Evolutionary conservation across 495 filamentous ascomycete species (phyloP), one percentile per base, ranked within the genome.

Genomic region (Cryomyces minteri): DNA sequence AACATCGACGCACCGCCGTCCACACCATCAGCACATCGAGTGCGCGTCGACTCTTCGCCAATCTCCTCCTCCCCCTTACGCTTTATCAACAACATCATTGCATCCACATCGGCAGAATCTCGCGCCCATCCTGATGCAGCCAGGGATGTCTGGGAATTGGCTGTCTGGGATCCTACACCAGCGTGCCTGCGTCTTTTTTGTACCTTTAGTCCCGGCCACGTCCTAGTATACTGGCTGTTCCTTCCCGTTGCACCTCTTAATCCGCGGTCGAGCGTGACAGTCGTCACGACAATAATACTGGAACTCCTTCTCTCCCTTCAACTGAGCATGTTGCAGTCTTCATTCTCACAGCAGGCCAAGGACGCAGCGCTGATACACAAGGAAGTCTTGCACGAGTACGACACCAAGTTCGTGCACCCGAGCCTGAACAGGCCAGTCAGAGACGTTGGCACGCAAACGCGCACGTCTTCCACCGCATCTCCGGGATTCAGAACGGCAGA

Each of bases 341-440:
- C 67, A 18, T 94, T 86, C 61, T 72, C 72, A 4, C 88, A 88
- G 56, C 87, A 96, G 54, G 70, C 74, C 39, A 93, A 88, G 55
- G 90, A 98, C 59, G 70, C 73, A 1, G 69, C 76, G 0, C 64
- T 96, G 30, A 82, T 96, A 43, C 82, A 90, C 43, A 87, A 81
- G 50, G 84, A 94, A 60, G 88, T 98, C 5, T 63, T 95, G 65
- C 77, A 85, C 57, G 90, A 98, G 63, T 98, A 98, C 62, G 84
- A 98, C 60, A 82, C 76, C 41, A 96, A 96, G 68, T 94, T 75
- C 50, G 90, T 98, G 2, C 84, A 92, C 57, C 90, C 92, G 7
- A 70, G 78, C n/a, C 73, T 92, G 6, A 80, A 88, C 47, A 78
- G 74, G 7, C 69, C 80, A 12, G 79, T 83, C 54, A 75, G 90